Evolutionary conservation across 768 basidiomycete species (phyloP).

Genomic region (Stropharia rugosoannulata): DNA sequence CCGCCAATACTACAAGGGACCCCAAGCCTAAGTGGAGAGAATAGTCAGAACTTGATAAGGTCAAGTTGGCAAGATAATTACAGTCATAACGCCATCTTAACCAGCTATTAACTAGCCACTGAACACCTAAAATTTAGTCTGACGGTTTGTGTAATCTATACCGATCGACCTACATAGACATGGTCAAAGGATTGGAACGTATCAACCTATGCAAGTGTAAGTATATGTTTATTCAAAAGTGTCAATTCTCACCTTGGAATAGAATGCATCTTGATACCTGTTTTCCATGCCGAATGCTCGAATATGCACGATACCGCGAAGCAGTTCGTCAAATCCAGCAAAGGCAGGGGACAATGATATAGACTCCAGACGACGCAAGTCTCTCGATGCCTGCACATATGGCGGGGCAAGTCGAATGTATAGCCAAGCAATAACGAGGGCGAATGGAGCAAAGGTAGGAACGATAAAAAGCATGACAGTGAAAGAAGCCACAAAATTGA

Average conservation of each 20-base stretch:
- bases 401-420: constrained; percentile 63
- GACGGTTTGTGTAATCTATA: background rate
- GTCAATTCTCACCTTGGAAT: constrained; percentile 41
- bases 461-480: constrained; percentile 61
- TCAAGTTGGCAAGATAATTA: constrained; percentile 22
- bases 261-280: constrained; percentile 64
- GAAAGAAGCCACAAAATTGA: constrained; percentile 66
- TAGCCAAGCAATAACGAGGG: constrained; percentile 65
- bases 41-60: background rate
- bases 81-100: constrained; percentile 75
- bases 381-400: constrained; percentile 62
- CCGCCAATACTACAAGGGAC: constrained; percentile 66
- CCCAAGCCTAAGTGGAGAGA: constrained; percentile 48
- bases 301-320: constrained; percentile 65
- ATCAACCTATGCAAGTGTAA: constrained; percentile 38
- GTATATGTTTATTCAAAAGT: background rate
- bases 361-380: constrained; percentile 66
- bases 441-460: constrained; percentile 65
- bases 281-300: constrained; percentile 73
- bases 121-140: constrained; percentile 19
- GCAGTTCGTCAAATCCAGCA: constrained; percentile 69
- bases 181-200: constrained; percentile 74
- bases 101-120: constrained; percentile 74
- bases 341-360: constrained; percentile 71
- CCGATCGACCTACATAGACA: constrained; percentile 50